Base-by-base conservation (phyloP, 345 rosid species). In the Triadica sebifera region DNA sequence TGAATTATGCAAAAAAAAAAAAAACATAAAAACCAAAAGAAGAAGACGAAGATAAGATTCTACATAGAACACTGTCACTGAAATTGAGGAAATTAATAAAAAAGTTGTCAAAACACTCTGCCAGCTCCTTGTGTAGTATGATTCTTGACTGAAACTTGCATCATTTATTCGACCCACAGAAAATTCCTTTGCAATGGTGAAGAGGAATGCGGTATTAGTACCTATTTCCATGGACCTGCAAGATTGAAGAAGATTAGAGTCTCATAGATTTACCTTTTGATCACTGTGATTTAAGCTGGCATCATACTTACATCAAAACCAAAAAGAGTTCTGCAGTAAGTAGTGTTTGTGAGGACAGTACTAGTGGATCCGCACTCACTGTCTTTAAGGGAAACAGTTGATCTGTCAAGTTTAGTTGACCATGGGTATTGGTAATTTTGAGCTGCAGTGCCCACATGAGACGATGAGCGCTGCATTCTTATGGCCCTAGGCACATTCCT, bases 401-500 rank as follows among this genome's bases (percentile, higher is more conserved):
- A 93, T 72, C 87, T 82, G 59, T 93, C 96, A 58, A 93, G 97
- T 87, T 91, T 91, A 43, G 89, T 76, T 25, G 91, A 86, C 96
- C 98, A 91, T 0, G 97, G 91, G 71, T 86, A 82, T 0, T 87
- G 89, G 72, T 85, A 85, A 58, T 80, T 85, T 20, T 85, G 97
- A 59, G 85, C 84, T 0, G 87, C 65, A 52, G 91, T 70, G 13
- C 93, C 97, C 24, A 86, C 79, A 22, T 89, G 89, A 39, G 99
- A 95, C 20, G 98, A 93, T 46, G 99, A 93, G 46, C 97, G 77
- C 77, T 92, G 99, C 99, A 94, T 94, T 83, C 89, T 58, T 72
- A 90, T 79, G 0, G 89, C 85, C 66, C 89, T 87, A 0, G 93
- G 98, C 16, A 95, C 79, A 61, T 89, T 91, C 70, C 87, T 89